Evolutionary conservation across 2,329 filamentous ascomycete species (phyloP), one percentile per base, ranked within the genome.

Genomic region (Pestalotiopsis sp.): DNA sequence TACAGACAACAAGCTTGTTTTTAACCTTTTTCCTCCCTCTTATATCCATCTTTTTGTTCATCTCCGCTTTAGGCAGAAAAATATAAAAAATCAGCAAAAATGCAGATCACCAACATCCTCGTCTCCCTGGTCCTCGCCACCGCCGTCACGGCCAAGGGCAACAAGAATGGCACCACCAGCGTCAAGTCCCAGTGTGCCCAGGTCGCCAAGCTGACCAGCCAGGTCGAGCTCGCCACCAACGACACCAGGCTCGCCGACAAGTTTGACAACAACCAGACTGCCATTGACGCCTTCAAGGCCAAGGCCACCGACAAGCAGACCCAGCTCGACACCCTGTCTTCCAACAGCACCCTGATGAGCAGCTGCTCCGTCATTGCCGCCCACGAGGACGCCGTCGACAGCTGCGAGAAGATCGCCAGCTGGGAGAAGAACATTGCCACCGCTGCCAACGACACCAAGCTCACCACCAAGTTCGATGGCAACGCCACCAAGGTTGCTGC

Each of bases 291-390:
- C 30, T 75, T 82, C 72, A 76, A 81, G 74, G 74, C 77, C 67
- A 79, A 81, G 72, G 78, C 78, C 2, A 71, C 77, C 20, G 67
- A 73, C 3, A 74, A 72, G 4, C 71, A 75, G 2, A 71, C 75
- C 26, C 71, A 72, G 68, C 76, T 81, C 64, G 68, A 72, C 24
- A 70, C 74, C 5, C 71, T 82, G 66, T 65, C 75, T 66, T 68
- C 72, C 68, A 82, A 83, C 73, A 63, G 75, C 10, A 81, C 80
- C 6, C 73, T 82, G 26, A 73, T 78, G 69, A 62, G 73, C 24
- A 68, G 71, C 13, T 82, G 81, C 68, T 70, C 73, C 26, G 71
- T 75, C 69, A 74, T 81, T 68, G 68, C 70, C 48, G 77, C 79
- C 59, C 73, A 74, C 40, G 69, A 75, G 52, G 68, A 74, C 44